Evolutionary conservation across 164 flowering plant species (phyloP), one percentile per base, ranked within the genome.

Genomic region (Vitis amurensis): DNA sequence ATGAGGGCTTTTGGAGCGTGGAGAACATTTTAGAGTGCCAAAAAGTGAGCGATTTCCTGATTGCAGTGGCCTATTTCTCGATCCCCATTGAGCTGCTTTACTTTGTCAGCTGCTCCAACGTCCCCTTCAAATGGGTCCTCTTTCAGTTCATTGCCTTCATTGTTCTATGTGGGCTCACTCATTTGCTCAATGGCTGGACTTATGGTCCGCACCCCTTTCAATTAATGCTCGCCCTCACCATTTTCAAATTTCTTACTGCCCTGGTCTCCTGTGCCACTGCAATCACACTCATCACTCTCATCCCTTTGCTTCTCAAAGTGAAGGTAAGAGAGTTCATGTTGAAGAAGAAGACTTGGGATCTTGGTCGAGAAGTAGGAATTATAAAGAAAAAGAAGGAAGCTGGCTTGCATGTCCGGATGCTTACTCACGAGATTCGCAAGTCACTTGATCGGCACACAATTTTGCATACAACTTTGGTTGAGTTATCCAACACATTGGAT

Each of bases 61-160:
- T 95, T 59, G 98, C 99, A 0, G 84, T 92, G 9, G 99, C 99
- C 15, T 94, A 94, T 65, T 94, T 94, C 59, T 94, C 99, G 0
- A 95, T 95, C 73, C 98, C 99, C 0, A 77, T 95, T 55, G 99
- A 95, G 88, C 88, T 95, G 16, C 82, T 91, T 12, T 95, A 91
- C 83, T 95, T 95, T 67, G 84, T 95, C 49, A 95, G 96, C 79
- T 95, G 97, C 85, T 88, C 98, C 4, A 93, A 86, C 58, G 79
- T 95, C 17, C 99, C 99, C 0, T 95, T 93, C 86, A 92, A 93
- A 84, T 95, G 97, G 99, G 99, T 95, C 29, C 86, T 95, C 7
- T 76, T 82, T 67, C 81, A 90, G 77, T 95, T 95, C 82, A 91
- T 90, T n/a, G 89, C 94, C 55, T 95, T 95, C 83, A 95, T 95